Conservation (phyloP, 768 basidiomycete species). For the Lactarius pseudohatsudake region DNA sequence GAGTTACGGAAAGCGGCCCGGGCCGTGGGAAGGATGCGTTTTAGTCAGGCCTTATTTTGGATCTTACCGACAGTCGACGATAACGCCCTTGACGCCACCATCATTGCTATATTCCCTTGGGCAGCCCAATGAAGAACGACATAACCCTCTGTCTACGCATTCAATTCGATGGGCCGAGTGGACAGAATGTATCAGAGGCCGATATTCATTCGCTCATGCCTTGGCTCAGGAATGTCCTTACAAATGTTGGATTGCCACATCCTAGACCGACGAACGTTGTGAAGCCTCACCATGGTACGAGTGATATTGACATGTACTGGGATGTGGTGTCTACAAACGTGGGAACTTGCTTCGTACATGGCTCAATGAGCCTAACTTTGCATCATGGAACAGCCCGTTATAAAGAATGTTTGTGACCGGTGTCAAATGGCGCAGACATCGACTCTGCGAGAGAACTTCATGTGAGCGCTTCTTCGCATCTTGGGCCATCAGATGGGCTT, state of each 20-base stretch:
- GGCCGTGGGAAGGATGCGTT: neutral
- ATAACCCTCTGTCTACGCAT: constrained; percentile 19
- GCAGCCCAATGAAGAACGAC: neutral
- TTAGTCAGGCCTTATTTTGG: too few relatives aligned
- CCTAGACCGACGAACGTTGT: constrained; percentile 17
- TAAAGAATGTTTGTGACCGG: neutral
- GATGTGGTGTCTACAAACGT: constrained; percentile 6
- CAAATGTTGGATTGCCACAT: constrained; percentile 13
- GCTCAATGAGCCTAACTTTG: neutral
- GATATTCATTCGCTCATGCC: constrained; percentile 8
- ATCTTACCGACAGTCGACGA: too few relatives aligned
- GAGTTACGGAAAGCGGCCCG: too few relatives aligned
- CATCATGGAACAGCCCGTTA: neutral
- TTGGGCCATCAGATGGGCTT: neutral
- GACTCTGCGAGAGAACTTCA: constrained; percentile 9
- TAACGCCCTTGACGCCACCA: neutral
- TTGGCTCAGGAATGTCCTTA: constrained; percentile 13
- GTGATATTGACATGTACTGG: constrained; percentile 21
- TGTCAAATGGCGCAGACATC: neutral
- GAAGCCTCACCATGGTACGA: neutral
- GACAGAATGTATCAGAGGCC: neutral
- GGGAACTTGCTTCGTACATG: neutral
- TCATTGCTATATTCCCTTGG: neutral
- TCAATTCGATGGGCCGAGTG: constrained; percentile 7
- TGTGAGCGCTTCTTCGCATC: constrained; percentile 3